phyloP scores from a whole-genome alignment of 2,329 filamentous ascomycete species.

The Nothomitra cinnamomea region DNA sequence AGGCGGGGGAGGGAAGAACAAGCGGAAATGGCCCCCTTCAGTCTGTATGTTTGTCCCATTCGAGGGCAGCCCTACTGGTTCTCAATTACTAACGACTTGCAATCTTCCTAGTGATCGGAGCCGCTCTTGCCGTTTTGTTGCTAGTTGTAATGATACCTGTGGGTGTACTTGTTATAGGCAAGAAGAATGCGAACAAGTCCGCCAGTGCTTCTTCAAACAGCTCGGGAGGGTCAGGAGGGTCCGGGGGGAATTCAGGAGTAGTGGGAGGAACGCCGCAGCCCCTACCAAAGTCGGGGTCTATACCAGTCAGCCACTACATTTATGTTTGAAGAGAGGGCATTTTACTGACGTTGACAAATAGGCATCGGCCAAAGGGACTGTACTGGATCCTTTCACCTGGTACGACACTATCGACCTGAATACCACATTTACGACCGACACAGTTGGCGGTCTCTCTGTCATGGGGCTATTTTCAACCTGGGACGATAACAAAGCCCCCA shows the following conservation, averaged over 20 bases:
- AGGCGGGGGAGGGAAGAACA: conserved; percentile 13
- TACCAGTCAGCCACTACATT: neutral
- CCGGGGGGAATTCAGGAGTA: neutral
- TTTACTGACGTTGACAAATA: conserved; percentile 8
- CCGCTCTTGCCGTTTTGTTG: conserved; percentile 1
- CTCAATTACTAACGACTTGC: neutral
- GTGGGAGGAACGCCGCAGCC: neutral
- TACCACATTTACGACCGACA: conserved; percentile 73
- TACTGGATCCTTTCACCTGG: conserved; percentile 84
- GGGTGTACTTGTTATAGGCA: conserved; percentile 7
- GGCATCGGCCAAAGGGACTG: conserved; percentile 50
- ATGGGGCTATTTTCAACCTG: conserved; percentile 78
- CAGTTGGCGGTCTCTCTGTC: conserved; percentile 70
- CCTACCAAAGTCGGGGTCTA: neutral
- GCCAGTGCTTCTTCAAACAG: neutral
- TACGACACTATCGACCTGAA: conserved; percentile 84
- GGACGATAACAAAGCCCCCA: conserved; percentile 68
- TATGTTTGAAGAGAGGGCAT: neutral
- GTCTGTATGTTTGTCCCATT: neutral
- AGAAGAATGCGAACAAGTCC: conserved; percentile 14
- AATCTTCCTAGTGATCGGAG: neutral
- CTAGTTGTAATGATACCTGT: conserved; percentile 10
- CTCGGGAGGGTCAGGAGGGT: conserved; percentile 12
- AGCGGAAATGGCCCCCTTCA: conserved; percentile 2
- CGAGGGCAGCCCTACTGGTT: neutral